Percentiles rank a stretch among this genome's conserved stretches.
Evolutionary conservation across 371 early-diverging fungal species (phyloP).

Genomic region (Mucor velutinosus): DNA sequence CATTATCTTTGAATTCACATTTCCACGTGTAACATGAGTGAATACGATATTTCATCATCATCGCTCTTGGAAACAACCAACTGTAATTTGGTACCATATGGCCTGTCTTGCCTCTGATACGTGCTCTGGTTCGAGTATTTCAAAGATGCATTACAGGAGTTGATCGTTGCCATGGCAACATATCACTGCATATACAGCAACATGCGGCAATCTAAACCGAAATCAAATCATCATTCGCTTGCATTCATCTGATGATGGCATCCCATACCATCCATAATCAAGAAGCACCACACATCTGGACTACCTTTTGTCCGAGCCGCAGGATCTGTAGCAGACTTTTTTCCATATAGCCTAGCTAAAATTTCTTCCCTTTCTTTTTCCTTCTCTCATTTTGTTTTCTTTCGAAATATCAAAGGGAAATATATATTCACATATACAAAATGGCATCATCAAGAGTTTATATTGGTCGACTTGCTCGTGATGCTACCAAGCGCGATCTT

Average conservation of each 20-base stretch:
- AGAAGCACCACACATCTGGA: not conserved
- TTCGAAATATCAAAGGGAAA: not conserved
- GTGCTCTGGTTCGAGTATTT: too few species aligned
- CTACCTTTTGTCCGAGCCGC: conserved; percentile 3
- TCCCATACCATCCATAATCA: not conserved
- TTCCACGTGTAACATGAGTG: not conserved
- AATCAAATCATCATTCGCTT: not conserved
- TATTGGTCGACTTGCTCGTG: conserved; percentile 71
- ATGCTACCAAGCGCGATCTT: conserved; percentile 69
- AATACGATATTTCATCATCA: not conserved
- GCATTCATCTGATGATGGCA: not conserved
- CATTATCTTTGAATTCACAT: not conserved
- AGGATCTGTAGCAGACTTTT: not conserved
- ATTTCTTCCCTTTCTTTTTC: not conserved
- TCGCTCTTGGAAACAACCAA: too few species aligned
- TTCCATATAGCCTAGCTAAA: not conserved
- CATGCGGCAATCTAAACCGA: not conserved
- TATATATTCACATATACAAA: not conserved
- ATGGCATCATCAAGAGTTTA: conserved; percentile 66
- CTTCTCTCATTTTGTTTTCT: not conserved
- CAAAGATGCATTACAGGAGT: too few species aligned
- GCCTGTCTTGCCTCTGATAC: too few species aligned
- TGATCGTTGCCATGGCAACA: not conserved
- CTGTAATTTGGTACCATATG: too few species aligned
- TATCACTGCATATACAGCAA: not conserved